Evolutionary conservation across 805 yeast species (phyloP), one percentile per base, ranked within the genome.

Genomic region (Saccharomycopsis guyanensis): DNA sequence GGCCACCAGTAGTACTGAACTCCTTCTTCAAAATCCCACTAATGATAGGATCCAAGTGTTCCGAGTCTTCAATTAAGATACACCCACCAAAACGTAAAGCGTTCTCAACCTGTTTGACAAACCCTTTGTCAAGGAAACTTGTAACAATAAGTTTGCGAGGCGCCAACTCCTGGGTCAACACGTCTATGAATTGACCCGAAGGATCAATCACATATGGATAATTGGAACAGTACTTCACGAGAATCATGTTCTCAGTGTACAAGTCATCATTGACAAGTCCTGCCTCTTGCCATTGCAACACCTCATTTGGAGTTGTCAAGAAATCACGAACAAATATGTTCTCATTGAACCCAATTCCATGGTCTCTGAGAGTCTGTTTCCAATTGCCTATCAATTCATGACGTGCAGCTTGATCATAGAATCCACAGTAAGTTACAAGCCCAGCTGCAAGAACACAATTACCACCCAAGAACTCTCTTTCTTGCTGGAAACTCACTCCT

Each of bases 41-140:
- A 8, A 91, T 57, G 5, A 85, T 63, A 0, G 96, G 95, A 58
- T 91, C 91, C 57, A 75, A 80, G 53, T 72, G 65, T 57, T 91
- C 97, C 3, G 89, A 88, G 63, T 91, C 91, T 53, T 77, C 77
- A 15, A 91, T 70, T 12, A 89, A 57, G 5, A 91, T 65, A 0
- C 75, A 56, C 2, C 86, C 87, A 3, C 97, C 97, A 68, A 89
- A 89, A 53, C 93, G 68, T 23, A 89, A 59, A 0, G 95, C 82
- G 56, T 86, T 83, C 58, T 88, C 95, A 13, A 91, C 57, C 37
- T 77, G 82, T 53, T 78, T 80, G 2, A 73, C 59, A 58, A 80
- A 85, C 0, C 82, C 75, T 3, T 70, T 73, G 55, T 84, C 87
- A 38, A 82, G 61, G 57, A 91, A 86, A 55, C 94, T 84, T 0